Evolutionary conservation across 495 filamentous ascomycete species (phyloP), one percentile per base, ranked within the genome.

Genomic region (Penicillium tannophilum): DNA sequence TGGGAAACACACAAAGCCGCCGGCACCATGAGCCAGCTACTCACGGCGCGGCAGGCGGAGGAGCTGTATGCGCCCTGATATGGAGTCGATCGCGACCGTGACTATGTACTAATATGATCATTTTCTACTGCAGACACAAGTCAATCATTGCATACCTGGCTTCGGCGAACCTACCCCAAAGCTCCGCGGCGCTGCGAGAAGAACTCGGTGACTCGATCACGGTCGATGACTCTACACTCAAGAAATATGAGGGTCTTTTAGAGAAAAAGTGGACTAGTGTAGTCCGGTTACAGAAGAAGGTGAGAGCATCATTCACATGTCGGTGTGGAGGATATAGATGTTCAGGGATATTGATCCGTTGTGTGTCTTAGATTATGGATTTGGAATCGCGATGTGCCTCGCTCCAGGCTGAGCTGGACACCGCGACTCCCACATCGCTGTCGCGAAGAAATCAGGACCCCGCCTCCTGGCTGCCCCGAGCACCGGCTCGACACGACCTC

Each of bases 211-310:
- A 74, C 35, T 72, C 75, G 20, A 56, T 75, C 41, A 63, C 67
- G 2, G 92, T 95, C 60, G 90, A 94, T 68, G 81, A 89, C 42
- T 78, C 79, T 10, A 95, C 89, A 93, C 76, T 90, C 90, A 69
- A 67, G 64, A 67, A 64, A 63, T 63, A 67, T 53, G 64, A 64
- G 53, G 89, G 89, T 2, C 72, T 97, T n/a, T 71, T 95, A 69
- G 93, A 94, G 78, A 94, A 93, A 80, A 96, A 96, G 77, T 97
- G 92, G 92, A 96, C 92, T n/a, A 93, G 89, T 64, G 90, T 96
- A 8, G 90, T 95, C 60, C 82, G 92, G 56, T 76, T 96, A 73
- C 92, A 96, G 71, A 96, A 95, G 75, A 96, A 93, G 88, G 90
- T 90, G 69, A 33, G 58, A 10, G 36, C 51, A 44, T 26, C 47